These are phyloP conservation scores for Aspergillus piperis DNA, from an alignment of 2,329 filamentous ascomycete genomes.

Conservation along the genomic window DNA sequence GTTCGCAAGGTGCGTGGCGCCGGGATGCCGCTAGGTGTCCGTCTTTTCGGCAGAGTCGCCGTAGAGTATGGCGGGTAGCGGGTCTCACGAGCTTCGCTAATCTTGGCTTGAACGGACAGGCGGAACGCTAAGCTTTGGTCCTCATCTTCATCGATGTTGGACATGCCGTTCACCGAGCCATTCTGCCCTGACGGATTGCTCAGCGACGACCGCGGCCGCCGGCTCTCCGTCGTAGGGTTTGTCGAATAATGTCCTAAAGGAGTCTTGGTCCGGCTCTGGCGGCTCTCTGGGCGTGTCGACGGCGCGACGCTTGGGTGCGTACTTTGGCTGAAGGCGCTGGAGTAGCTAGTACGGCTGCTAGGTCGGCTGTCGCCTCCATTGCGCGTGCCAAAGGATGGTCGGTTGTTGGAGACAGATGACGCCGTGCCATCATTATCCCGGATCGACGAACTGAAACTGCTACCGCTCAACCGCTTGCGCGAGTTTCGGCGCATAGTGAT, in stretches of 20 bases:
- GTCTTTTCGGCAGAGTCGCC: conserved; percentile 51
- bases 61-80: conserved; percentile 52
- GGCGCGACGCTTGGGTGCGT: conserved; percentile 39
- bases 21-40: conserved; percentile 52
- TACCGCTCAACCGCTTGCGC: conserved; percentile 45
- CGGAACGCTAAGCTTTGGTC: conserved; percentile 51
- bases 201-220: conserved; percentile 71
- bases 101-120: conserved; percentile 31
- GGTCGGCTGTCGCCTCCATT: conserved; percentile 61
- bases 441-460: conserved; percentile 43
- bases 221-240: conserved; percentile 50
- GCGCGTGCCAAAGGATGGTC: conserved; percentile 52
- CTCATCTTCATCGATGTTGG: conserved; percentile 57
- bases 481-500: conserved; percentile 56
- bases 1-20: conserved; percentile 43
- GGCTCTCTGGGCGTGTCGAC: conserved; percentile 63
- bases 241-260: conserved; percentile 60
- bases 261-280: conserved; percentile 65
- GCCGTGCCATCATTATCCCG: conserved; percentile 40
- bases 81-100: conserved; percentile 33
- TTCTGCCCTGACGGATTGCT: conserved; percentile 60
- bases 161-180: conserved; percentile 58
- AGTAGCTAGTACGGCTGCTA: conserved; percentile 69
- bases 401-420: conserved; percentile 36
- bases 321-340: conserved; percentile 47